Base-by-base conservation (phyloP, 179 eudicot genomes). In the Silene noctiflora region DNA sequence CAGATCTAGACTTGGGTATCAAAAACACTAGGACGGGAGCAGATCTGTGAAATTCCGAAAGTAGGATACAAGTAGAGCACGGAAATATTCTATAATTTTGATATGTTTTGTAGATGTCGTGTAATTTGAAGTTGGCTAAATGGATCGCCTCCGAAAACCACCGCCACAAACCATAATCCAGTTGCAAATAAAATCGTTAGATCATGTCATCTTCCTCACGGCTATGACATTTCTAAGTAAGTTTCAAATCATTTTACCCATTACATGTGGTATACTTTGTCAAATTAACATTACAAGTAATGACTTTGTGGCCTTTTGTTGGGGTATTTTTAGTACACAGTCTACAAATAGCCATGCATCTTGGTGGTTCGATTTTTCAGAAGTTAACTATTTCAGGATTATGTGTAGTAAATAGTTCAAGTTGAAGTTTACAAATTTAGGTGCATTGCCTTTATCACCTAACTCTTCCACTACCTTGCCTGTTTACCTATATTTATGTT, bases 341-440 rank as follows among this genome's bases (percentile, higher is more conserved):
- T 25, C 67, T 6, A 63, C 39, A 63, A 63, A 63, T 63, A 63
- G 67, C 67, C 67, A 63, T 25, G 67, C 67, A 63, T 63, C 67
- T 7, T 63, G 10, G 7, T 63, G 0, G 16, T 27, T 25, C 67
- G 14, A 63, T 12, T 13, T 63, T 8, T 63, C 31, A 5, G 31
- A 63, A 27, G 0, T 63, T 25, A 11, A 63, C 67, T 63, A 63
- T 25, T 14, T 25, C 16, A 63, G 67, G 67, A 63, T 14, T 56
- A 56, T n/a, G 60, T n/a, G 60, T 56, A 56, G 19, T 16, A 56
- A 56, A 56, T 56, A 56, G 60, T 56, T 56, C 8, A 17, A 56
- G 60, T 56, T 56, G 60, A 56, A 56, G 60, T 56, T 17, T 17
- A 16, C 20, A 53, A 53, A 53, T 53, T 6, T 53, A 56, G 20